phyloP scores from a whole-genome alignment of 106 monocot species.

The Hemerocallis citrina region DNA sequence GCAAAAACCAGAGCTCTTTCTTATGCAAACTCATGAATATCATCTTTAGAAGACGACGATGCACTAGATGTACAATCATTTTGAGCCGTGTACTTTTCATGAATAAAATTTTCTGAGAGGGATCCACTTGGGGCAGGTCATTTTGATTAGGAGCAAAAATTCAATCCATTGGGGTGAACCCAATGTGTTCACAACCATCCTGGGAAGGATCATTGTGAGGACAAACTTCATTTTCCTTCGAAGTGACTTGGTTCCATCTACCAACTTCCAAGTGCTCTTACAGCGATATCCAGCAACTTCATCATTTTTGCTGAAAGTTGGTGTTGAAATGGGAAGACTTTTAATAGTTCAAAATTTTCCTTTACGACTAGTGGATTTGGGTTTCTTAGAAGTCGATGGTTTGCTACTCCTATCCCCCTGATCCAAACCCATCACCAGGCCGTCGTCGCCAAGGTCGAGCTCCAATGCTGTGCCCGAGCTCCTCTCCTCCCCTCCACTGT shows the following conservation, averaged over 20 bases:
- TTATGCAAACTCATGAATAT: too few relatives aligned
- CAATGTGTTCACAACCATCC: too few relatives aligned
- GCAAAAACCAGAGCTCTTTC: too few relatives aligned
- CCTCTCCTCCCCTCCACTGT: too few relatives aligned
- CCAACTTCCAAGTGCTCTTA: neutral
- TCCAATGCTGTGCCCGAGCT: too few relatives aligned
- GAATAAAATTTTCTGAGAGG: neutral
- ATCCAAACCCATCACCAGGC: too few relatives aligned
- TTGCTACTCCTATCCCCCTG: slow-evolving; percentile 2
- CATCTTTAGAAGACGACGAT: neutral
- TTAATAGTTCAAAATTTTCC: neutral
- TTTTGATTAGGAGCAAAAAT: too few relatives aligned
- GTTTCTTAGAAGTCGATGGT: neutral
- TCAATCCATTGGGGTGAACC: too few relatives aligned
- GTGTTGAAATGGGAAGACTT: neutral
- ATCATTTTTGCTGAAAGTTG: neutral
- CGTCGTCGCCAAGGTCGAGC: too few relatives aligned
- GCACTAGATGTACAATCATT: slow-evolving; percentile 4
- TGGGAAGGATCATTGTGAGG: neutral
- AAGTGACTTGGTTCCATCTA: neutral
- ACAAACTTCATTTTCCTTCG: neutral
- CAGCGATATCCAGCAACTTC: neutral
- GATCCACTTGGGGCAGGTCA: neutral
- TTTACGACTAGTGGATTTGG: neutral
- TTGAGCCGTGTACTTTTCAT: neutral